Conservation (phyloP, 129 eudicot genomes). For the Cynara cardunculus region DNA sequence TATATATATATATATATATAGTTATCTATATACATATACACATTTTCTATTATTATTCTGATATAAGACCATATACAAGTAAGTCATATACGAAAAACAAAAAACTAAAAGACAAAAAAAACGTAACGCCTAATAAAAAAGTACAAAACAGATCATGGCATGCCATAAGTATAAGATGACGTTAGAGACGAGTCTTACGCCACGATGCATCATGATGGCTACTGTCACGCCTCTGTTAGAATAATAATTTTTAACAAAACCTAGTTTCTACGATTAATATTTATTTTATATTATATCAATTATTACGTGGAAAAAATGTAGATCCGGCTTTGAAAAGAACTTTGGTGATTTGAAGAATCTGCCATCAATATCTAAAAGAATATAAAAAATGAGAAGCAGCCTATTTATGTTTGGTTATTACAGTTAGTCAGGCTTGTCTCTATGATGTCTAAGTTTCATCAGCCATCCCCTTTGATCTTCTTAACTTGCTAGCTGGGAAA, state of each 20-base stretch:
- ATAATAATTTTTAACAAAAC: background rate
- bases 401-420: conserved; percentile 18
- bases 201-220: background rate
- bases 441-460: conserved; percentile 25
- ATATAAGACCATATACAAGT: background rate
- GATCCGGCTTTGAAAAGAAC: background rate
- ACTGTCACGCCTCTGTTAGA: background rate
- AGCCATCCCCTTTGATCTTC: conserved; percentile 37
- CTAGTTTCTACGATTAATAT: background rate
- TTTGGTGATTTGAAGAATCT: background rate
- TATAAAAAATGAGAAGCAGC: conserved; percentile 11
- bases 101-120: background rate
- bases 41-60: background rate
- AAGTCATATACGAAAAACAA: no score
- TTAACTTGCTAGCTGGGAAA: conserved; percentile 67
- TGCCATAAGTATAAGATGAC: background rate
- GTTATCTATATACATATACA: background rate
- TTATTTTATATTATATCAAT: background rate
- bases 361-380: background rate
- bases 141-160: background rate
- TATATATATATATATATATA: no score
- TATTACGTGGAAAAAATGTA: background rate
- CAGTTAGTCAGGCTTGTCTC: conserved; percentile 16
- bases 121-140: background rate
- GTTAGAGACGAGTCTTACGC: background rate